Conservation (phyloP, 768 basidiomycete species). For the Cubamyces lactineus region DNA sequence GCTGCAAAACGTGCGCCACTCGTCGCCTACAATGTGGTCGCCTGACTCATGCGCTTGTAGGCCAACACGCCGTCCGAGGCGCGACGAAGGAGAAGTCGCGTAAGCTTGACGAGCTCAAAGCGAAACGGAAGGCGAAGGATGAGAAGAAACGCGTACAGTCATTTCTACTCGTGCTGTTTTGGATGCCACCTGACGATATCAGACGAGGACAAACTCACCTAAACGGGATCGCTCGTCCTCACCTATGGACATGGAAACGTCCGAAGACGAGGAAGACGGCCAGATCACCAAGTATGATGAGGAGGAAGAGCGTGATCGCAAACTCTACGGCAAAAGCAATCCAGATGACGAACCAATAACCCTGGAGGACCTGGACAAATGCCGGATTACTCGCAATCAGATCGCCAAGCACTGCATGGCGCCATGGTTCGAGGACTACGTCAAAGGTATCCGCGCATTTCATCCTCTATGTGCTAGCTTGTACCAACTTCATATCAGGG, state of each 20-base stretch:
- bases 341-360: slow-evolving; percentile 54
- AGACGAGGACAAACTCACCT: slow-evolving; percentile 58
- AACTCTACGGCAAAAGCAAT: slow-evolving; percentile 46
- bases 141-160: slow-evolving; percentile 77
- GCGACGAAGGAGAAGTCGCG: slow-evolving; percentile 79
- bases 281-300: slow-evolving; percentile 76
- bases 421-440: slow-evolving; percentile 87
- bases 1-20: slow-evolving; percentile 72
- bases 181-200: slow-evolving; percentile 23
- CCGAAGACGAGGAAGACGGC: slow-evolving; percentile 80
- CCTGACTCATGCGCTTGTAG: slow-evolving; percentile 39
- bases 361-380: slow-evolving; percentile 59
- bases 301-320: slow-evolving; percentile 67
- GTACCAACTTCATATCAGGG: slow-evolving; percentile 46
- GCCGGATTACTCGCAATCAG: slow-evolving; percentile 67
- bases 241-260: slow-evolving; percentile 85
- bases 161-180: slow-evolving; percentile 1
- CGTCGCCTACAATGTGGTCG: too few species aligned
- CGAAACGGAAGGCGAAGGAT: slow-evolving; percentile 84
- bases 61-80: slow-evolving; percentile 73
- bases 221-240: slow-evolving; percentile 77
- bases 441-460: slow-evolving; percentile 56
- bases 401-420: slow-evolving; percentile 72
- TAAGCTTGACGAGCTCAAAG: slow-evolving; percentile 85
- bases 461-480: slow-evolving; percentile 4